These are phyloP conservation scores for Nissolia schottii DNA, from an alignment of 306 rosid species.

Conservation along the genomic window DNA sequence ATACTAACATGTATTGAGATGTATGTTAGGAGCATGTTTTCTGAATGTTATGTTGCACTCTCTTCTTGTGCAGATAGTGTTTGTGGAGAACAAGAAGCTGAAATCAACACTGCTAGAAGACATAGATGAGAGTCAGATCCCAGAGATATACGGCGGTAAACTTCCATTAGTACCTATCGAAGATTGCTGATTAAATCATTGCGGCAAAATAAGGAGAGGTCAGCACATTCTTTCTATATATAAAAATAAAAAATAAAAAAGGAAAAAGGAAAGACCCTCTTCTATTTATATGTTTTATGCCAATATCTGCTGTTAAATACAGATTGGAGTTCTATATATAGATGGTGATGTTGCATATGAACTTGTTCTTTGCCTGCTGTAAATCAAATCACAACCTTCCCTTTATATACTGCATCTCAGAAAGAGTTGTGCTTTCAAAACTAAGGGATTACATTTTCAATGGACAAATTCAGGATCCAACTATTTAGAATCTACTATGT, in stretches of 20 bases:
- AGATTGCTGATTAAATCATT: slow-evolving; percentile 35
- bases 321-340: background rate
- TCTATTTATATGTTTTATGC: background rate
- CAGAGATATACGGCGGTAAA: slow-evolving; percentile 63
- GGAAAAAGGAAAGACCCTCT: background rate
- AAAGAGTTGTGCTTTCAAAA: background rate
- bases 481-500: background rate
- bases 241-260: background rate
- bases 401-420: background rate
- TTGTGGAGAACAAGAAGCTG: slow-evolving; percentile 58
- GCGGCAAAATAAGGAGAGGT: background rate
- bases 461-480: background rate
- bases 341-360: too few relatives aligned
- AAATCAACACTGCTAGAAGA: slow-evolving; percentile 55
- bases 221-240: background rate
- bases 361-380: slow-evolving; percentile 6
- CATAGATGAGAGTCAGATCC: slow-evolving; percentile 78
- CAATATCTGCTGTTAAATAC: background rate
- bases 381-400: background rate
- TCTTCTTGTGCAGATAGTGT: slow-evolving; percentile 48
- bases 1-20: background rate
- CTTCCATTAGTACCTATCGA: slow-evolving; percentile 65
- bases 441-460: background rate
- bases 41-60: slow-evolving; percentile 6
- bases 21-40: background rate